These are phyloP conservation scores for Fusarium pininemorale DNA, from an alignment of 2,329 filamentous ascomycete genomes.

Conservation along the genomic window DNA sequence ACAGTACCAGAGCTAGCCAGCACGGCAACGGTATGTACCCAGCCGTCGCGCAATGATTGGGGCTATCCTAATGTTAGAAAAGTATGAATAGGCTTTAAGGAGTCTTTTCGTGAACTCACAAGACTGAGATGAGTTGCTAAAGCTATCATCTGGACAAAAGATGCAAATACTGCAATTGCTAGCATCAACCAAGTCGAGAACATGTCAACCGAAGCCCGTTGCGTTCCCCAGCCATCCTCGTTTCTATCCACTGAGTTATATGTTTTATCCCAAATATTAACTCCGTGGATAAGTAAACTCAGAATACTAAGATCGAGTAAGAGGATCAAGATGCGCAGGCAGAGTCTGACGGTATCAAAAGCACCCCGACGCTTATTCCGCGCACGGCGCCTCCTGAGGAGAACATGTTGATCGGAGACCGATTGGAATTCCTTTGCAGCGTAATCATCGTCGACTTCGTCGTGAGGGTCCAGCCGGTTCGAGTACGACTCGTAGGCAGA, in stretches of 20 bases:
- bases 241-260: not conserved
- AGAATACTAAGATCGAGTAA: constrained; percentile 10
- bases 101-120: not conserved
- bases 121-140: not conserved
- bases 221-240: not conserved
- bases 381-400: not conserved
- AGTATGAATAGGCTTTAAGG: accelerated
- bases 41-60: not conserved
- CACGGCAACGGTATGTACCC: not conserved
- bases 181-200: constrained; percentile 13
- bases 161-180: not conserved
- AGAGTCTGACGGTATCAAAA: not conserved
- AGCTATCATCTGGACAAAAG: not conserved
- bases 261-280: not conserved
- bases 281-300: not conserved
- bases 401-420: not conserved
- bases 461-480: constrained; percentile 8
- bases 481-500: constrained; percentile 11
- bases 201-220: not conserved
- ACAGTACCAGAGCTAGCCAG: not conserved
- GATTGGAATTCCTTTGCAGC: not conserved
- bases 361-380: not conserved
- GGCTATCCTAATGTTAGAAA: not conserved
- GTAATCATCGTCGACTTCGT: not conserved
- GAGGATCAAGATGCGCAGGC: not conserved